phyloP scores from a whole-genome alignment of 176 grass and related monocot species.

The Metroxylon sagu region DNA sequence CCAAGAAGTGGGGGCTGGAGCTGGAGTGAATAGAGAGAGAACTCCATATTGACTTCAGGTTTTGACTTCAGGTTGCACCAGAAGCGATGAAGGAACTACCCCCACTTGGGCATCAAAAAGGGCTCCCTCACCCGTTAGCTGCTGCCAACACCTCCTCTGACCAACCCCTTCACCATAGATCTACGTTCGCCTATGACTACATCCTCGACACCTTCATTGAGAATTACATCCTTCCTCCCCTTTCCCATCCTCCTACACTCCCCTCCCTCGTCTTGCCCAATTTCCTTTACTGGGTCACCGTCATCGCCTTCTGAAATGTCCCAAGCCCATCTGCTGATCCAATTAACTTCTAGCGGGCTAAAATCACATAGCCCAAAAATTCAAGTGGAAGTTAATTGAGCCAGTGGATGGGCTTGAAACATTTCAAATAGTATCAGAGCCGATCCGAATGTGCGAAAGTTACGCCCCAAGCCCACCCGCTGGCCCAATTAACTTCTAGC shows the following conservation, averaged over 20 bases:
- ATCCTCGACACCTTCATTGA: conserved; percentile 14
- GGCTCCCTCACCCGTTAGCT: conserved; percentile 9
- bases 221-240: background rate
- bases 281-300: background rate
- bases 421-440: too few species aligned
- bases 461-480: too few species aligned
- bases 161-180: too few species aligned
- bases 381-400: too few species aligned
- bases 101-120: conserved; percentile 1
- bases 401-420: too few species aligned
- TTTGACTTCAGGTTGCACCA: conserved; percentile 7
- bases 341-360: too few species aligned
- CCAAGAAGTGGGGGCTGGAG: conserved; percentile 15
- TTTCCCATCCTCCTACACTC: background rate
- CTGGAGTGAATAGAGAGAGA: conserved; percentile 4
- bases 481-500: too few species aligned
- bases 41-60: conserved; percentile 10
- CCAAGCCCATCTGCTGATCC: too few species aligned
- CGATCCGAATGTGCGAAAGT: too few species aligned
- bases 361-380: too few species aligned
- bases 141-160: too few species aligned
- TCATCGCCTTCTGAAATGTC: too few species aligned
- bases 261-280: background rate
- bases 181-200: background rate
- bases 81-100: conserved; percentile 14